Conservation (phyloP, 2,329 filamentous ascomycete species). For the Lachnellula hyalina region DNA sequence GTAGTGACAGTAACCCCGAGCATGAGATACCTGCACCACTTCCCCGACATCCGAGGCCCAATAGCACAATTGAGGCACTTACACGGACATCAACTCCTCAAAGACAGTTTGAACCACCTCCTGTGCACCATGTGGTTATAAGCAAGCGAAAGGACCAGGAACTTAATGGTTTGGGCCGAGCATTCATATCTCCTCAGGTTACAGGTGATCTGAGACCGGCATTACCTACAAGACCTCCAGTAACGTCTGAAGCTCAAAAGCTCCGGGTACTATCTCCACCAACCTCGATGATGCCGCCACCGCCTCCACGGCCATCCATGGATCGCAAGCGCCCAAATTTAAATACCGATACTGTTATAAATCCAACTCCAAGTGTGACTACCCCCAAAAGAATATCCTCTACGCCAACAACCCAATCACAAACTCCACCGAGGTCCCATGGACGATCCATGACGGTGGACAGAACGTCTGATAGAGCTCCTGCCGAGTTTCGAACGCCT, state of each 20-base stretch:
- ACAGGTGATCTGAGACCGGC: slow-evolving; percentile 42
- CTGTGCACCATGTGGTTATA: slow-evolving; percentile 45
- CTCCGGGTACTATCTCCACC: slow-evolving; percentile 8
- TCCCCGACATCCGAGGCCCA: slow-evolving; percentile 46
- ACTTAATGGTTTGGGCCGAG: slow-evolving; percentile 35
- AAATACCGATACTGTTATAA: slow-evolving; percentile 7
- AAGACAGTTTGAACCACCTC: slow-evolving; percentile 45
- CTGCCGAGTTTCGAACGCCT: slow-evolving; percentile 35
- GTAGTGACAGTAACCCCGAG: slow-evolving; percentile 59
- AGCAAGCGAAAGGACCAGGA: slow-evolving; percentile 41
- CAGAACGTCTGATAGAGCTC: slow-evolving; percentile 35
- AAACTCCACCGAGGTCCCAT: slow-evolving; percentile 39
- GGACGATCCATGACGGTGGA: slow-evolving; percentile 48
- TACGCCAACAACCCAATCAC: slow-evolving; percentile 41
- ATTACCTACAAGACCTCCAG: slow-evolving; percentile 44
- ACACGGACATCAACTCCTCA: slow-evolving; percentile 19
- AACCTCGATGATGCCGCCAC: slow-evolving; percentile 22
- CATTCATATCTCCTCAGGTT: slow-evolving; percentile 36
- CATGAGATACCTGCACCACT: slow-evolving; percentile 46
- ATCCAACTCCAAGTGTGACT: slow-evolving; percentile 14
- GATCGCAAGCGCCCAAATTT: slow-evolving; percentile 22
- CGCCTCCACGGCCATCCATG: slow-evolving; percentile 23
- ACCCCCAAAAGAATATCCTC: slow-evolving; percentile 42
- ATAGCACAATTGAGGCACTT: slow-evolving; percentile 32
- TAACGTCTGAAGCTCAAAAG: slow-evolving; percentile 26